Base-by-base conservation (phyloP, 306 rosid genomes). In the Castanospermum australe region DNA sequence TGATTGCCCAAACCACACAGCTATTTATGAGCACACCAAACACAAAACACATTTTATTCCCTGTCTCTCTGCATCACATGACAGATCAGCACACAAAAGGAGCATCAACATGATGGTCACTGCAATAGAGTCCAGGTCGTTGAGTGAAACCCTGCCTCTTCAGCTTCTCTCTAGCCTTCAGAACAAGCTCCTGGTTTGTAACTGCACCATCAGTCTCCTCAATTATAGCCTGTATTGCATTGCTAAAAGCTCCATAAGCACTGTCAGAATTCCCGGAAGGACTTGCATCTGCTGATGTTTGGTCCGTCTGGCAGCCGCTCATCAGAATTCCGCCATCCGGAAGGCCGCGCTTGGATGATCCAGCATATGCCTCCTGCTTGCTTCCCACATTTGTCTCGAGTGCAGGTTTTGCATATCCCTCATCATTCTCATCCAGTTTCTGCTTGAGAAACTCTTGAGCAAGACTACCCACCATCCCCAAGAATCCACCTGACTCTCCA, bases 191-290 rank as follows among this genome's bases (percentile, higher is more conserved):
- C 21, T 93, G 88, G 80, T 94, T 85, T 7, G 95, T 79, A 33
- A 94, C 47, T 13, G 45, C 20, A 13, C 92, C 97, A 85, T 78
- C 89, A 5, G 81, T 69, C 74, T 92, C 93, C 1, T 77, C 76
- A 20, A 94, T 71, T 57, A 94, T 91, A 4, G 67, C 75, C 83
- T 94, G 98, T 51, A 94, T 90, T 30, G 97, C 89, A 77, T 94
- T 94, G 85, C 98, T 94, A 1, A 94, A 89, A 73, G 98, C 98
- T 45, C 98, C 97, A 83, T 92, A 92, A 39, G 97, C 90, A 42
- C 52, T 10, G 14, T 30, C 65, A 3, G 97, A n/a, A 45, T 88
- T 75, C 32, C 97, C 98, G 0, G 88, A 1, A 12, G 98, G 98
- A 65, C 86, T 84, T 18, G 98, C 98, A 85, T 94, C 98, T 0